phyloP scores from a whole-genome alignment of 140 eudicot genomes.

The Flaveria floridana region DNA sequence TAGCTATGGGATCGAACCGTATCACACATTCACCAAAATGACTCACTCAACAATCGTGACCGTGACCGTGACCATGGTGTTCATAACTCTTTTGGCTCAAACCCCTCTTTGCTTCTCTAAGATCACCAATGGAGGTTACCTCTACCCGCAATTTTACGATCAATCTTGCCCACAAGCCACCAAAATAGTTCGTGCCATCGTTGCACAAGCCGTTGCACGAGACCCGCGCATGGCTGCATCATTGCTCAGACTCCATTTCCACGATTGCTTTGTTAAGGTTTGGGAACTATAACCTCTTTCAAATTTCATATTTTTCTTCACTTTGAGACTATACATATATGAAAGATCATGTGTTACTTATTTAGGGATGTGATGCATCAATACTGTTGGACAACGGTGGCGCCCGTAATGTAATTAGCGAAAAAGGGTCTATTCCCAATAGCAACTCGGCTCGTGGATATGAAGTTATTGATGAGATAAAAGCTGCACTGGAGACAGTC shows the following conservation, averaged over 20 bases:
- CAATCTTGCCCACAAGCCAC: slow-evolving; percentile 43
- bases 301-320: not conserved
- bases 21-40: slow-evolving; percentile 28
- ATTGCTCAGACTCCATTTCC: slow-evolving; percentile 81
- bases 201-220: slow-evolving; percentile 29
- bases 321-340: not conserved
- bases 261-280: slow-evolving; percentile 93
- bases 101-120: slow-evolving; percentile 29
- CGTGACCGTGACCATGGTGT: slow-evolving; percentile 22
- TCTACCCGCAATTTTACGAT: slow-evolving; percentile 49
- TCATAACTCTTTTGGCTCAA: slow-evolving; percentile 28
- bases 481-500: slow-evolving; percentile 69
- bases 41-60: slow-evolving; percentile 15
- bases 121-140: slow-evolving; percentile 43
- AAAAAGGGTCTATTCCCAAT: slow-evolving; percentile 72
- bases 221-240: slow-evolving; percentile 50
- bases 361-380: slow-evolving; percentile 94
- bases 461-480: slow-evolving; percentile 77
- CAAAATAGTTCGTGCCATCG: slow-evolving; percentile 26
- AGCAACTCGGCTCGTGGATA: slow-evolving; percentile 75
- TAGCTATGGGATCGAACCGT: slow-evolving; percentile 23
- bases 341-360: slow-evolving; percentile 7
- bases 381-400: slow-evolving; percentile 68
- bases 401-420: slow-evolving; percentile 46
- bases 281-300: not conserved